A percentile compares a stretch with the other conserved stretches of the same genome.
phyloP scores from a whole-genome alignment of 2,329 filamentous ascomycete genomes.

The Fusarium sp. region DNA sequence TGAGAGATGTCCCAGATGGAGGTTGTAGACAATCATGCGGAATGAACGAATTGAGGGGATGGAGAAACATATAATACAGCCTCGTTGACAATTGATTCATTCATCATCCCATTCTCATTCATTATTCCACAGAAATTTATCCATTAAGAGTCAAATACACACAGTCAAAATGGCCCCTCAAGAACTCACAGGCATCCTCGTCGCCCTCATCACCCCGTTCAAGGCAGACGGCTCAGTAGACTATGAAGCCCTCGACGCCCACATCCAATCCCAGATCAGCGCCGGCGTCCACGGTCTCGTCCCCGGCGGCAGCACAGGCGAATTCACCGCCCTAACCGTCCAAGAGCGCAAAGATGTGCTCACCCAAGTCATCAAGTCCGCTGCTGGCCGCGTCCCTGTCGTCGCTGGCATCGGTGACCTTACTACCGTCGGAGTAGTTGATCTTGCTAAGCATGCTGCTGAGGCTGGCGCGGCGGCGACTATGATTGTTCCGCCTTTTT shows the following conservation, averaged over 20 bases:
- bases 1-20: neutral
- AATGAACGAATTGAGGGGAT: conserved; percentile 11
- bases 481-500: conserved; percentile 63
- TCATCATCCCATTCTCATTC: neutral
- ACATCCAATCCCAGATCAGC: conserved; percentile 58
- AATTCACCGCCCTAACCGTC: conserved; percentile 58
- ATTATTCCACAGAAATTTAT: too few species aligned
- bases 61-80: conserved; percentile 24
- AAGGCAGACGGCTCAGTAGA: conserved; percentile 57
- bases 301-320: conserved; percentile 60
- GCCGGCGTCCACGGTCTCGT: conserved; percentile 62
- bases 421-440: conserved; percentile 50
- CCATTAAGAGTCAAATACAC: too few species aligned
- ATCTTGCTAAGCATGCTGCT: conserved; percentile 47
- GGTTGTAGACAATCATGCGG: conserved; percentile 23
- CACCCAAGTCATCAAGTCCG: conserved; percentile 50
- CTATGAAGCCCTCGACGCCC: conserved; percentile 45
- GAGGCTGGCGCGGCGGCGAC: conserved; percentile 54
- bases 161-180: conserved; percentile 33
- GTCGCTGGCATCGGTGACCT: conserved; percentile 58
- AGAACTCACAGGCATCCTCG: conserved; percentile 56
- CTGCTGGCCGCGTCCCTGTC: conserved; percentile 55
- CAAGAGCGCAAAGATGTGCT: conserved; percentile 59
- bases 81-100: neutral
- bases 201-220: conserved; percentile 62